phyloP scores from a whole-genome alignment of 2,329 filamentous ascomycete species.

The Myriosclerotinia scirpicola region DNA sequence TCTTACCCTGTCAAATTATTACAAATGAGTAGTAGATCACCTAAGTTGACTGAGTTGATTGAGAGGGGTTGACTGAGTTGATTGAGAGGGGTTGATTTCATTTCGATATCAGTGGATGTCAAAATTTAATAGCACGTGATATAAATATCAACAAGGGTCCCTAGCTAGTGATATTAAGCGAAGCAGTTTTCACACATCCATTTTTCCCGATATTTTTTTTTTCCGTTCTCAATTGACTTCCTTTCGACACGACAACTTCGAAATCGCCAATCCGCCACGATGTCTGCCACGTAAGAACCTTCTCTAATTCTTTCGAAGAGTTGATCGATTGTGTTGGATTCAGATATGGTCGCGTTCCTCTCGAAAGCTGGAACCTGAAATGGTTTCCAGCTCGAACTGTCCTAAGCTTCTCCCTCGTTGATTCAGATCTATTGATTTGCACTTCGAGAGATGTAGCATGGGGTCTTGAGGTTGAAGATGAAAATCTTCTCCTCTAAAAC shows the following conservation, averaged over 20 bases:
- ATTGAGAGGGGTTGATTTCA: slow-evolving; percentile 42
- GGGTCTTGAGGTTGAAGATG: slow-evolving; percentile 78
- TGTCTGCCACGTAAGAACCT: slow-evolving; percentile 48
- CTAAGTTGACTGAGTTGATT: slow-evolving; percentile 55
- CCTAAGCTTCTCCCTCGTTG: slow-evolving; percentile 60
- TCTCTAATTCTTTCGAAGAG: slow-evolving; percentile 31
- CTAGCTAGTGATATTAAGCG: slow-evolving; percentile 7
- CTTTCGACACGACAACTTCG: slow-evolving; percentile 38
- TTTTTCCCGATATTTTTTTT: slow-evolving; percentile 8
- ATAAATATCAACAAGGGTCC: not conserved
- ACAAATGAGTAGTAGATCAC: not conserved
- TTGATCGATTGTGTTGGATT: slow-evolving; percentile 36
- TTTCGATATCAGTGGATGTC: too few relatives aligned
- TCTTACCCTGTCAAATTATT: too few relatives aligned
- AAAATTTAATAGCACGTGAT: not conserved
- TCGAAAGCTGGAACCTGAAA: slow-evolving; percentile 59
- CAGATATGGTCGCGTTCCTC: slow-evolving; percentile 73
- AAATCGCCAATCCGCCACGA: slow-evolving; percentile 51
- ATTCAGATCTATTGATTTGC: slow-evolving; percentile 51
- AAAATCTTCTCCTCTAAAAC: slow-evolving; percentile 71
- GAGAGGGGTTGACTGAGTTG: slow-evolving; percentile 48
- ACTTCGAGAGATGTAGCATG: slow-evolving; percentile 58
- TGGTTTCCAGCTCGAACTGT: slow-evolving; percentile 76
- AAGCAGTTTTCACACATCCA: slow-evolving; percentile 17
- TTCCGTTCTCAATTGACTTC: not conserved